Percentiles rank a stretch among this genome's conserved stretches.
phyloP scores from a whole-genome alignment of 2,329 filamentous ascomycete genomes.

The Teratosphaeria pseudoeucalypti region DNA sequence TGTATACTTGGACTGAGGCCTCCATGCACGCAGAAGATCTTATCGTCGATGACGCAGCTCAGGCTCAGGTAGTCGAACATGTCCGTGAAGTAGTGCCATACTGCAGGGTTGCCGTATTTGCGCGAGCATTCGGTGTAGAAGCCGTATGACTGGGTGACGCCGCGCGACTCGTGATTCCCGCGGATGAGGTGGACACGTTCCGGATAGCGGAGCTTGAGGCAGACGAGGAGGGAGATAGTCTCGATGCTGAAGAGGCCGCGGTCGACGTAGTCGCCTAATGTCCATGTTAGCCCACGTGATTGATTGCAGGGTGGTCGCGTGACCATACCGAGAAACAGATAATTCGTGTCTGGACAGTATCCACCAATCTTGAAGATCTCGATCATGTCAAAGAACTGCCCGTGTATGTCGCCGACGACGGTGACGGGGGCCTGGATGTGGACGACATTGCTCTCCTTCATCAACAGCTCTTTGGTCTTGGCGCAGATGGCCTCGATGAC shows the following conservation, averaged over 20 bases:
- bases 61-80: slow-evolving; percentile 99
- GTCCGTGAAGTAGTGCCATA: slow-evolving; percentile 99
- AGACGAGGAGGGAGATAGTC: slow-evolving; percentile 94
- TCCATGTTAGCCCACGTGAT: background rate
- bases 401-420: slow-evolving; percentile 96
- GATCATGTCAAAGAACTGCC: slow-evolving; percentile 97
- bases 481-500: slow-evolving; percentile 98
- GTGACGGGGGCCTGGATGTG: slow-evolving; percentile 93
- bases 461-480: slow-evolving; percentile 95
- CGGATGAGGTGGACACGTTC: slow-evolving; percentile 91
- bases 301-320: slow-evolving; percentile 8
- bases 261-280: slow-evolving; percentile 61
- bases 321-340: slow-evolving; percentile 76
- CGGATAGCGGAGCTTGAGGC: slow-evolving; percentile 92
- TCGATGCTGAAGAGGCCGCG: slow-evolving; percentile 98
- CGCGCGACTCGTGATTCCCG: slow-evolving; percentile 94
- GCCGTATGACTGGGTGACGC: slow-evolving; percentile 96
- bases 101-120: slow-evolving; percentile 96
- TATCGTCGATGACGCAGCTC: slow-evolving; percentile 94
- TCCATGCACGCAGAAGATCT: slow-evolving; percentile 98
- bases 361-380: slow-evolving; percentile 99
- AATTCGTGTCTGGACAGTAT: slow-evolving; percentile 95
- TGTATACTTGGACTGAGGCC: slow-evolving; percentile 67
- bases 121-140: slow-evolving; percentile 98
- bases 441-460: slow-evolving; percentile 99